Percentiles rank a stretch among this genome's conserved stretches.
Conservation (phyloP, 805 yeast species). For the Sugiyamaella chiloensis region DNA sequence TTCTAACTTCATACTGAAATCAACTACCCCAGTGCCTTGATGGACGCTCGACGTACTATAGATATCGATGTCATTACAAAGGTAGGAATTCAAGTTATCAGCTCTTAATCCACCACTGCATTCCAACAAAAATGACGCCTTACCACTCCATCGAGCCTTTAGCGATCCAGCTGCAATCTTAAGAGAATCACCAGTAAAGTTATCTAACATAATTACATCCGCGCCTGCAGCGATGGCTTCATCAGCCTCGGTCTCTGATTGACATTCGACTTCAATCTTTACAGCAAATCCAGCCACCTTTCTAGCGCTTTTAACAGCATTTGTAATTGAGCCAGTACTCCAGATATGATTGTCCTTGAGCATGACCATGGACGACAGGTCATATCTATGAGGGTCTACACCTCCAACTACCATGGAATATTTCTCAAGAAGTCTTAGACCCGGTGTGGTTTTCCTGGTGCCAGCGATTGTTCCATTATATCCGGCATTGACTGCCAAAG, state of each 20-base stretch:
- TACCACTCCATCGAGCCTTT: slow-evolving; percentile 50
- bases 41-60: slow-evolving; percentile 90
- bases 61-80: slow-evolving; percentile 79
- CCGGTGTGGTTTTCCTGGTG: slow-evolving; percentile 97
- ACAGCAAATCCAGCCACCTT: slow-evolving; percentile 82
- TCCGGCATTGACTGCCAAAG: slow-evolving; percentile 62
- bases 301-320: slow-evolving; percentile 75
- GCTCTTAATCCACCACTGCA: slow-evolving; percentile 88
- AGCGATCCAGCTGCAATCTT: slow-evolving; percentile 61
- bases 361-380: slow-evolving; percentile 92
- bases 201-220: slow-evolving; percentile 92
- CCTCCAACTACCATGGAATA: slow-evolving; percentile 96
- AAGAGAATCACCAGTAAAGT: slow-evolving; percentile 67
- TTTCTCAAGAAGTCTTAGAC: slow-evolving; percentile 81
- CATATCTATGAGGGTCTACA: slow-evolving; percentile 88
- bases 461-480: slow-evolving; percentile 88
- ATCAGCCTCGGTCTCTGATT: slow-evolving; percentile 75
- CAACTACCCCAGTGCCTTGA: slow-evolving; percentile 83
- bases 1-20: slow-evolving; percentile 76
- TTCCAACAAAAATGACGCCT: slow-evolving; percentile 65
- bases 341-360: slow-evolving; percentile 90
- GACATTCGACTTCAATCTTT: slow-evolving; percentile 91
- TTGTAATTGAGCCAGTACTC: slow-evolving; percentile 88
- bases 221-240: slow-evolving; percentile 96
- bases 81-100: slow-evolving; percentile 58